These are phyloP conservation scores for Piper longum DNA, from an alignment of 164 flowering plant species.

Conservation along the genomic window DNA sequence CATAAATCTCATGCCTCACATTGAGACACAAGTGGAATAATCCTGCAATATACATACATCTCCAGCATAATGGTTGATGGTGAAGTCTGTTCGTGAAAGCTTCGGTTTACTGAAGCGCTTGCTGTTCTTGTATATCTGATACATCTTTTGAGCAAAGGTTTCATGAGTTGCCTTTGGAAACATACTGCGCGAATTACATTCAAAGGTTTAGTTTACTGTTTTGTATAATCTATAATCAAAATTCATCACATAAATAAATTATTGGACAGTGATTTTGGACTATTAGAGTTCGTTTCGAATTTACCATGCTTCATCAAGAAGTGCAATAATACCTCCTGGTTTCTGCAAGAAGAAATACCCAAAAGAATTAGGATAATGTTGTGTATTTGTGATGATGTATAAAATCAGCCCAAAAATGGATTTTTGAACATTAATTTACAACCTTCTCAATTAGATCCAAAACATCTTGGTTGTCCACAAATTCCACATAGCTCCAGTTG, in stretches of 20 bases:
- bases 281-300: neutral
- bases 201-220: neutral
- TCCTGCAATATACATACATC: conserved; percentile 41
- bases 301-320: conserved; percentile 87
- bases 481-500: conserved; percentile 86
- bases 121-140: conserved; percentile 60
- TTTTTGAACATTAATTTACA: neutral
- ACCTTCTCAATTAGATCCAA: conserved; percentile 83
- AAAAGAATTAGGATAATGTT: neutral
- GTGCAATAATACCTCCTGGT: conserved; percentile 83
- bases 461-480: conserved; percentile 83
- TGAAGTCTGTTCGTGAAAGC: conserved; percentile 64
- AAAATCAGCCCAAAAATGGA: neutral
- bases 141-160: conserved; percentile 82
- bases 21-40: neutral
- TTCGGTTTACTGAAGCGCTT: conserved; percentile 86
- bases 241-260: no score
- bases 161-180: conserved; percentile 87
- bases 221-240: neutral
- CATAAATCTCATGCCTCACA: neutral
- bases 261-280: no score
- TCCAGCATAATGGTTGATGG: conserved; percentile 76
- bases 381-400: neutral
- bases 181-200: conserved; percentile 41
- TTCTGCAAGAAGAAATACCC: conserved; percentile 35